Conservation (phyloP, 805 yeast species). For the Wickerhamomyces tratensis region DNA sequence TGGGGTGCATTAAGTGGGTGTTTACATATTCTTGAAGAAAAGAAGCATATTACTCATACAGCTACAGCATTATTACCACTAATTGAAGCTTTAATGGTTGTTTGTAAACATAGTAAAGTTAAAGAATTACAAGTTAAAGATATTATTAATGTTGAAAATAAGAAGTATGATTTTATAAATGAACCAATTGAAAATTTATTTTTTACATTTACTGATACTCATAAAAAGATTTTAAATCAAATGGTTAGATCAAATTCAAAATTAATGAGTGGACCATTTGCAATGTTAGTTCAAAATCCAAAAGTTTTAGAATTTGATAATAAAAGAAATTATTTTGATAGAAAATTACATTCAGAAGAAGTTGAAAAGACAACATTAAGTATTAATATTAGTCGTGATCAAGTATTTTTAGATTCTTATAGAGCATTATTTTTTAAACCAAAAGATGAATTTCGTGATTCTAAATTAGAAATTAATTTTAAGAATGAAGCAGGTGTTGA, state of each 20-base stretch:
- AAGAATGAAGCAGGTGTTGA: conserved; percentile 94
- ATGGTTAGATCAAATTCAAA: conserved; percentile 90
- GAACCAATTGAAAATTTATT: conserved; percentile 74
- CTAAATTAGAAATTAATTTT: conserved; percentile 73
- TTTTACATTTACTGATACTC: conserved; percentile 82
- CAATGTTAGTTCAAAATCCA: conserved; percentile 81
- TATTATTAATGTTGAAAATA: conserved; percentile 48
- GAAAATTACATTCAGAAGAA: conserved; percentile 49
- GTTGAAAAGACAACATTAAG: conserved; percentile 37
- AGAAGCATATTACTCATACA: conserved; percentile 44
- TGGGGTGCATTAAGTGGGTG: conserved; percentile 84
- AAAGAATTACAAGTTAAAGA: conserved; percentile 48
- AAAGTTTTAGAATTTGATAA: conserved; percentile 90
- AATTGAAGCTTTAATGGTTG: conserved; percentile 90
- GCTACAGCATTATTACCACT: conserved; percentile 79
- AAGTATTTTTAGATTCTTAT: conserved; percentile 87
- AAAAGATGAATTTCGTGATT: conserved; percentile 59
- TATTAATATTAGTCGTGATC: conserved; percentile 73
- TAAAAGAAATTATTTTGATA: conserved; percentile 76
- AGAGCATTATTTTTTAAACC: conserved; percentile 72
- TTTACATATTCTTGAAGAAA: conserved; percentile 51
- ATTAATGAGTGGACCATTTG: conserved; percentile 91
- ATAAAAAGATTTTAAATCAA: conserved; percentile 77
- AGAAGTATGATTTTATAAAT: conserved; percentile 53
- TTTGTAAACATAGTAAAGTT: conserved; percentile 78